Percentiles rank a stretch among this genome's conserved stretches.
Conservation (phyloP, 1,284 basidiomycete genomes). For the Sanghuangporus baumii region DNA sequence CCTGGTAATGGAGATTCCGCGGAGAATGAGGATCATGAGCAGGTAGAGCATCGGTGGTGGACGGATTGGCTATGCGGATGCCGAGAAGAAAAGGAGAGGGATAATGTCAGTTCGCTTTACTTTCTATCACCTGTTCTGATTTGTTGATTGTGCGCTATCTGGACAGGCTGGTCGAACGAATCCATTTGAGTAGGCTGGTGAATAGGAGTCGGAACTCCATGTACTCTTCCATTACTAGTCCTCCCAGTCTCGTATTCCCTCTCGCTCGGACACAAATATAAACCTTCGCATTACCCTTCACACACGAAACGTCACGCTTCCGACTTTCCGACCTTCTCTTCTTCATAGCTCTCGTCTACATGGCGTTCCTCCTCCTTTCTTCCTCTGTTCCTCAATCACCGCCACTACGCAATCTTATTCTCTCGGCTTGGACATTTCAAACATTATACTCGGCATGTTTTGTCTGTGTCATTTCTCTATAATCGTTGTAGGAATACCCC, state of each 20-base stretch:
- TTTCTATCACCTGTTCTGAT: neutral
- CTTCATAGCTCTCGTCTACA: neutral
- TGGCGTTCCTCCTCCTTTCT: neutral
- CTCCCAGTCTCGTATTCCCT: neutral
- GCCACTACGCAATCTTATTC: too few relatives aligned
- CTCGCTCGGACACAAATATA: too few relatives aligned
- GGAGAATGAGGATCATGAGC: conserved; percentile 26
- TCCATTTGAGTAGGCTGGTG: conserved; percentile 51
- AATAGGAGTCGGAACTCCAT: neutral
- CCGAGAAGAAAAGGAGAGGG: conserved; percentile 62
- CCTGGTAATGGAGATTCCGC: conserved; percentile 21
- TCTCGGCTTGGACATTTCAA: too few relatives aligned
- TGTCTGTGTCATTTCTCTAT: too few relatives aligned
- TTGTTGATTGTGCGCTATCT: neutral
- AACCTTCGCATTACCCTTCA: neutral
- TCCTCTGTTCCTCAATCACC: too few relatives aligned
- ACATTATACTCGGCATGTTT: too few relatives aligned
- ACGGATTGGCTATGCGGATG: conserved; percentile 80
- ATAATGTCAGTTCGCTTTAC: conserved; percentile 45
- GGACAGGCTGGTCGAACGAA: conserved; percentile 67
- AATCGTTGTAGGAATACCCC: too few relatives aligned
- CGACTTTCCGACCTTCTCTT: neutral
- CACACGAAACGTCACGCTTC: neutral
- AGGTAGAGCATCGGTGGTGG: conserved; percentile 51
- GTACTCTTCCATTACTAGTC: neutral